Base-by-base conservation (phyloP, 192 early-diverging fungal species). In the Entomortierella lignicola region DNA sequence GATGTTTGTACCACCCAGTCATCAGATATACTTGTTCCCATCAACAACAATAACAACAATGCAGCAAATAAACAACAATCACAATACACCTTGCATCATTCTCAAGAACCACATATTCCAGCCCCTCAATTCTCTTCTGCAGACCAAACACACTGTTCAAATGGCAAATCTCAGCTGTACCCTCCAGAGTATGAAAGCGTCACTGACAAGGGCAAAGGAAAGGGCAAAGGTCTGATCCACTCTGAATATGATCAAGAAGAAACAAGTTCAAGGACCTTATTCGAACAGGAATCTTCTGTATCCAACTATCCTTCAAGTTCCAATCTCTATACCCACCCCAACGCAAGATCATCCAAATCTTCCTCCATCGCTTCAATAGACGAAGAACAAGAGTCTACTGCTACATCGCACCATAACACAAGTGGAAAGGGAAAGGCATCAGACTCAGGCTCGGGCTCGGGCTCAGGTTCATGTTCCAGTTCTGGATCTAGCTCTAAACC, bases 21-120 rank as follows among this genome's bases (percentile, higher is more conserved):
- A 60, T 31, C 74, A 1, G 74, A 79, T 50, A 2, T 23, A 0
- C 39, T 70, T 69, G 44, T 77, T 79, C 74, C 74, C 74, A 79
- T 55, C 66, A 60, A 60, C 58, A 53, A 59, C 21, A 54, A 30
- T 10, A 42, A 1, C 25, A 53, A n/a, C 44, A 27, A 21, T 29
- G 30, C 4, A 26, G 32, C 41, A 20, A 27, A 39, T 7, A 47
- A 64, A 32, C 32, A 57, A 27, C 50, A 42, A 51, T 43, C 4
- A 63, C 26, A 48, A 67, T 42, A 57, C n/a, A 27, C 53, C 1
- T 12, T 34, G 55, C n/a, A 17, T n/a, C 32, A 58, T 60, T 54
- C 47, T 37, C 58, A 59, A 29, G 23, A 60, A 60, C 67, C 42
- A 42, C 67, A 39, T 50, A 18, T 29, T 26, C 31, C n/a, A 32